phyloP scores from a whole-genome alignment of 2,329 filamentous ascomycete genomes.

The Monilinia polystroma region DNA sequence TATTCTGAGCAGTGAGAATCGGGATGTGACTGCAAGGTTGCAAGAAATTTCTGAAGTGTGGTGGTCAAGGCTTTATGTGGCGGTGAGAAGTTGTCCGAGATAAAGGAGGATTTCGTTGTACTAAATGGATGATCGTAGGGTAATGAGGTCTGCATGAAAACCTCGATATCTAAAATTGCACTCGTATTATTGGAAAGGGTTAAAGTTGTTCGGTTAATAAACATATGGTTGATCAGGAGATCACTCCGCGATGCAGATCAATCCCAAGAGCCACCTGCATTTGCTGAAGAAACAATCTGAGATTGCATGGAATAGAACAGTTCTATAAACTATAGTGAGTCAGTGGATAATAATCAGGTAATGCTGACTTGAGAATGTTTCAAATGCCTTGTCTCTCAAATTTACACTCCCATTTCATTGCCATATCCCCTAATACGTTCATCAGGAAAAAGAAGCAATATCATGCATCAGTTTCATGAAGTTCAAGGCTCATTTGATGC shows the following conservation, averaged over 20 bases:
- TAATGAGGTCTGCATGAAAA: background rate
- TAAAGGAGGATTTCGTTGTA: background rate
- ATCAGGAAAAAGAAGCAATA: too few relatives aligned
- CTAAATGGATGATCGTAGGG: background rate
- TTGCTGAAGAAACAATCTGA: too few relatives aligned
- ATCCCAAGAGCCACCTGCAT: background rate
- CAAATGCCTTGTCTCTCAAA: too few relatives aligned
- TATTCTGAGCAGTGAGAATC: background rate
- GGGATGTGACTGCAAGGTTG: background rate
- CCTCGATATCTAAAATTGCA: background rate
- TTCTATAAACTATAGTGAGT: too few relatives aligned
- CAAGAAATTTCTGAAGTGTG: background rate
- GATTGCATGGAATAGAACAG: too few relatives aligned
- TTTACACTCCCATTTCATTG: too few relatives aligned
- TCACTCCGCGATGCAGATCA: background rate
- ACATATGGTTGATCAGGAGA: background rate
- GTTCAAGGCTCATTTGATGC: too few relatives aligned
- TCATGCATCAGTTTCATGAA: too few relatives aligned
- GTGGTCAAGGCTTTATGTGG: background rate
- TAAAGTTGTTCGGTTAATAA: background rate
- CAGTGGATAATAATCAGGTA: too few relatives aligned
- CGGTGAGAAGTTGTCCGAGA: constrained; percentile 2
- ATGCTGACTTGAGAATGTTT: too few relatives aligned
- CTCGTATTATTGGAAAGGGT: too few relatives aligned
- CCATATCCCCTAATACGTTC: too few relatives aligned